Base-by-base conservation (phyloP, 2,329 filamentous ascomycete genomes). In the Fusarium sp. region DNA sequence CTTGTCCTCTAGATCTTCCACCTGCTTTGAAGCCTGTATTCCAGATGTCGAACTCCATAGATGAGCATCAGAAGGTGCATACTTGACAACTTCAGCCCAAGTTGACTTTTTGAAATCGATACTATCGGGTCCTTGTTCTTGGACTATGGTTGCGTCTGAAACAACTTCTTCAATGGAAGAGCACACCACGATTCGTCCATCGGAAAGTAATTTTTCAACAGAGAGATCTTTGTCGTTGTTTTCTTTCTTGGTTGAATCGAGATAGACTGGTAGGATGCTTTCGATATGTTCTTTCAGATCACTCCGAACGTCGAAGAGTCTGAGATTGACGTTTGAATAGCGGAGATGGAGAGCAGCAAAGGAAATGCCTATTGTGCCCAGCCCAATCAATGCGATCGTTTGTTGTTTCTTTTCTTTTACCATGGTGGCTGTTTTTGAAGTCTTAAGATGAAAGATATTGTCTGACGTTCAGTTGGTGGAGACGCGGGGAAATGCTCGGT, bases 61-160 rank as follows among this genome's bases (percentile, higher is more conserved):
- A 3, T 73, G 60, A 2, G 70, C 45, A 10, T 18, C 12, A 9
- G 8, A 1, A 0, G 60, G 55, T 2, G 60, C 67, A 2, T 51
- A 22, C n/a, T 65, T 38, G 0, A 68, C 4, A 1, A 73, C 67
- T 0, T 45, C 16, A 9, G 53, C 55, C 70, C 70, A 73, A 15
- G 59, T 72, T 3, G 63, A 47, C 30, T 68, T 66, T 27, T 73
- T 73, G n/a, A 73, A 73, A 8, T 58, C 56, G 3, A 72, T 8
- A 3, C 42, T 73, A 12, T 73, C 71, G 1, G 71, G 71, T 0
- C 71, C 71, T 29, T 73, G 71, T n/a, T 73, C 71, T 11, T 73
- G 71, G 0, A 73, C 47, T 6, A 73, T 73, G 0, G 64, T 63
- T 25, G 65, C 59, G 0, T 8, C 24, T 0, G 65, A 54, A n/a